Percentiles rank a stretch among this genome's conserved stretches.
Conservation (phyloP, 2,329 filamentous ascomycete genomes). For the Neodidymelliopsis sp. region DNA sequence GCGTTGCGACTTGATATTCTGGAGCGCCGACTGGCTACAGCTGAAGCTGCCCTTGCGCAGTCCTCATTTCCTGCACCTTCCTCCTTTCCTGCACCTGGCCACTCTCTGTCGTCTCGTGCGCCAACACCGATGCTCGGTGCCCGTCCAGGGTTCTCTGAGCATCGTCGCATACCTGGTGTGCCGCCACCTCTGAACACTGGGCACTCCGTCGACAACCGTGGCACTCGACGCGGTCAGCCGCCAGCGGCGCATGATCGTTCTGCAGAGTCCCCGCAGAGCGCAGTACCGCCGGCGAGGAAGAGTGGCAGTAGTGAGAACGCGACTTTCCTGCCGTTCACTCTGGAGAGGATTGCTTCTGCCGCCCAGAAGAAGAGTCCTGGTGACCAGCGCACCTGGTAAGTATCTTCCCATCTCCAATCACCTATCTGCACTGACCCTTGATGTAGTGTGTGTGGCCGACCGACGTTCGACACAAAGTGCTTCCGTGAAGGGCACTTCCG, state of each 20-base stretch:
- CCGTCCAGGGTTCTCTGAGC: not conserved
- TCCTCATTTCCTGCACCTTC: no score
- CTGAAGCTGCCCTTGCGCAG: not conserved
- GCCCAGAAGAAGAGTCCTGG: not conserved
- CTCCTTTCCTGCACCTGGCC: not conserved
- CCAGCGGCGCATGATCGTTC: not conserved
- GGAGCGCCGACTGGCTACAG: not conserved
- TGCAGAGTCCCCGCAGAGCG: not conserved
- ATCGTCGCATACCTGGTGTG: no score
- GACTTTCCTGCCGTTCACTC: not conserved
- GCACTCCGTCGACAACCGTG: not conserved
- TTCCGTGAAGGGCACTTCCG: conserved; percentile 11
- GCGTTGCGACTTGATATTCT: not conserved
- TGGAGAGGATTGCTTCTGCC: conserved; percentile 1
- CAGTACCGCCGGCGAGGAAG: not conserved
- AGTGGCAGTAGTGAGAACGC: not conserved
- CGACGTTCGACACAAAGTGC: conserved; percentile 1
- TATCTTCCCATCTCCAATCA: not conserved
- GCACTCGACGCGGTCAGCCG: no score
- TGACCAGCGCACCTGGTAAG: conserved; percentile 1
- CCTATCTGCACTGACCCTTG: not conserved
- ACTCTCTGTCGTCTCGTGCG: no score
- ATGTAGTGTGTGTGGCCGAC: conserved; percentile 4
- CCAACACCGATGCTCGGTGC: no score
- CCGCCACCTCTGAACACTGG: not conserved